phyloP scores from a whole-genome alignment of 345 rosid species.

The Reutealis trisperma region DNA sequence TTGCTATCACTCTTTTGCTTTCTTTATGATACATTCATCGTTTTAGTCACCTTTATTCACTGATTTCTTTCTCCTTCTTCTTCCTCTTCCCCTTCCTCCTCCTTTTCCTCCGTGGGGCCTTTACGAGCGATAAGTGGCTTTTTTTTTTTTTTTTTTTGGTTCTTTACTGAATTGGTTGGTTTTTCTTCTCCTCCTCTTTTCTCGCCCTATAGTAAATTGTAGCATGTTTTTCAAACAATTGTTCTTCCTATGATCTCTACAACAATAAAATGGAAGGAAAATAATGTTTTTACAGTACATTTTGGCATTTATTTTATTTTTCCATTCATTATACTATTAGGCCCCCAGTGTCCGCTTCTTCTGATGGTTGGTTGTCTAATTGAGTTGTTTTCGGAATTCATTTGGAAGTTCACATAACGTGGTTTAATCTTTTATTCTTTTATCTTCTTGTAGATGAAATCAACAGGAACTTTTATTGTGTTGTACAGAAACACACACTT shows the following conservation, averaged over 20 bases:
- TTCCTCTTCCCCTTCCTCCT: not conserved
- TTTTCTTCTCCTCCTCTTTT: not conserved
- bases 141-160: not conserved
- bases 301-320: not conserved
- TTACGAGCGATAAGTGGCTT: not conserved
- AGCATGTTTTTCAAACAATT: not conserved
- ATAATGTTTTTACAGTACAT: not conserved
- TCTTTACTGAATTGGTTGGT: not conserved
- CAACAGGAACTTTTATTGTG: not conserved
- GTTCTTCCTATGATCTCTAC: not conserved
- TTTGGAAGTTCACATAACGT: not conserved
- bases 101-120: not conserved
- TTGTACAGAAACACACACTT: not conserved
- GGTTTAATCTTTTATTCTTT: not conserved
- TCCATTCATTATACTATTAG: not conserved
- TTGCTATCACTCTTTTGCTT: not conserved
- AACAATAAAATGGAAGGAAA: not conserved
- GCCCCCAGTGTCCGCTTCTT: not conserved
- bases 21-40: not conserved
- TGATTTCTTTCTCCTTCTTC: not conserved
- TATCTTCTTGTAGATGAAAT: not conserved
- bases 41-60: not conserved
- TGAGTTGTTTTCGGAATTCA: not conserved
- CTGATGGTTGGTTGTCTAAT: not conserved
- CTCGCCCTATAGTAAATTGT: not conserved